Conservation (phyloP, 495 filamentous ascomycete species). For the Elasticomyces elasticus region DNA sequence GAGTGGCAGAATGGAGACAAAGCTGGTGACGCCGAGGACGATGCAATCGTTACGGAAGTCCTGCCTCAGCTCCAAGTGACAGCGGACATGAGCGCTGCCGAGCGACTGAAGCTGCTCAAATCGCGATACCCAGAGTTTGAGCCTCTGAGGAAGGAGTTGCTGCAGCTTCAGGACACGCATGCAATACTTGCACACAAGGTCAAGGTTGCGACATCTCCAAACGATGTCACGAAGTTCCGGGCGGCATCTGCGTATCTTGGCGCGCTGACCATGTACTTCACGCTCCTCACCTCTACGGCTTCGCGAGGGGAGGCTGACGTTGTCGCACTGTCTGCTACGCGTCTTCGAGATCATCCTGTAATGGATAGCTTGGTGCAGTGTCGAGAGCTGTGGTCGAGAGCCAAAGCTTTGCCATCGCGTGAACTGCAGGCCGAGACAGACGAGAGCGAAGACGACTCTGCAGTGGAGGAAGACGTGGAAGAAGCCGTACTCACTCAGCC, state of each 20-base stretch:
- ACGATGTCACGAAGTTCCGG: slow-evolving; percentile 35
- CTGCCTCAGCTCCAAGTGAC: slow-evolving; percentile 74
- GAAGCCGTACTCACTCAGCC: slow-evolving; percentile 13
- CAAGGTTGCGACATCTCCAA: background rate
- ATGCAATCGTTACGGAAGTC: slow-evolving; percentile 61
- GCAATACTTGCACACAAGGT: slow-evolving; percentile 36
- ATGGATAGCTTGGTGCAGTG: slow-evolving; percentile 78
- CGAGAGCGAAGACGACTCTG: background rate
- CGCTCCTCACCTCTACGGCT: slow-evolving; percentile 66
- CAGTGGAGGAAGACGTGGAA: slow-evolving; percentile 24
- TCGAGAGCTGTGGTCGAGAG: slow-evolving; percentile 66
- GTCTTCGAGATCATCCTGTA: slow-evolving; percentile 76
- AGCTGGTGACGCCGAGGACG: slow-evolving; percentile 37
- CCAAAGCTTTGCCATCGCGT: slow-evolving; percentile 35
- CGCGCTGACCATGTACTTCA: slow-evolving; percentile 84
- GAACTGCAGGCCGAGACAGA: background rate
- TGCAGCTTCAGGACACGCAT: slow-evolving; percentile 57
- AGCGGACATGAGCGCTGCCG: slow-evolving; percentile 63
- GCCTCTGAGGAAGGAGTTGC: slow-evolving; percentile 68
- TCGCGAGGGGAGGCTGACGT: slow-evolving; percentile 36
- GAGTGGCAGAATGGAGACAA: slow-evolving; percentile 55
- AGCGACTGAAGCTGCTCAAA: slow-evolving; percentile 65
- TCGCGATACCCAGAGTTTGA: slow-evolving; percentile 86
- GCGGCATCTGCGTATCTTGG: slow-evolving; percentile 76
- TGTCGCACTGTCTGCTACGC: slow-evolving; percentile 50